Conservation (phyloP, 495 filamentous ascomycete genomes). For the Letharia lupina region DNA sequence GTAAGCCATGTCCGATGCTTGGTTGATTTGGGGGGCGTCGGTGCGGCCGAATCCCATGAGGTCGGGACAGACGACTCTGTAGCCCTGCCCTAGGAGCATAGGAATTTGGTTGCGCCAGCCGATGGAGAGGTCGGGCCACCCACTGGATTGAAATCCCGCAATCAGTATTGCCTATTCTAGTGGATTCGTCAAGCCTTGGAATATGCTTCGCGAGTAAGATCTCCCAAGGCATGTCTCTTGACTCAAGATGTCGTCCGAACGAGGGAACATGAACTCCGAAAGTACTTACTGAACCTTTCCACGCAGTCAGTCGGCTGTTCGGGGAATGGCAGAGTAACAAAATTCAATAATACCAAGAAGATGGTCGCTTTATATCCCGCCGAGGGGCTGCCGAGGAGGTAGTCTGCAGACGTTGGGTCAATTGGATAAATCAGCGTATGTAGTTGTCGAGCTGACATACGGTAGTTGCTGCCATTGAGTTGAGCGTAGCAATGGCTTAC, state of each 20-base stretch:
- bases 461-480: conserved; percentile 58
- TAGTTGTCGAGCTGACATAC: conserved; percentile 27
- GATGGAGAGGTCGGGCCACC: conserved; percentile 60
- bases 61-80: conserved; percentile 69
- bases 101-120: conserved; percentile 83
- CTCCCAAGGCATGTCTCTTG: neutral
- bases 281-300: neutral
- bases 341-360: conserved; percentile 45
- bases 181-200: neutral
- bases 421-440: neutral
- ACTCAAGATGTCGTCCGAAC: neutral
- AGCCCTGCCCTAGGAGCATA: conserved; percentile 54
- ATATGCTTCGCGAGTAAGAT: neutral
- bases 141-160: conserved; percentile 45
- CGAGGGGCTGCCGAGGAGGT: conserved; percentile 55
- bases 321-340: neutral
- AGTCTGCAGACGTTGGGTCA: conserved; percentile 35
- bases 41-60: conserved; percentile 76
- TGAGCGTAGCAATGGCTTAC: conserved; percentile 51
- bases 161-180: neutral
- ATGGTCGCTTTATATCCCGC: conserved; percentile 49
- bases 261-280: neutral
- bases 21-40: conserved; percentile 49
- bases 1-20: conserved; percentile 35
- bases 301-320: neutral